Evolutionary conservation across 73 alveolate species (phyloP).

Genomic region (Symbiodinium pilosum): DNA sequence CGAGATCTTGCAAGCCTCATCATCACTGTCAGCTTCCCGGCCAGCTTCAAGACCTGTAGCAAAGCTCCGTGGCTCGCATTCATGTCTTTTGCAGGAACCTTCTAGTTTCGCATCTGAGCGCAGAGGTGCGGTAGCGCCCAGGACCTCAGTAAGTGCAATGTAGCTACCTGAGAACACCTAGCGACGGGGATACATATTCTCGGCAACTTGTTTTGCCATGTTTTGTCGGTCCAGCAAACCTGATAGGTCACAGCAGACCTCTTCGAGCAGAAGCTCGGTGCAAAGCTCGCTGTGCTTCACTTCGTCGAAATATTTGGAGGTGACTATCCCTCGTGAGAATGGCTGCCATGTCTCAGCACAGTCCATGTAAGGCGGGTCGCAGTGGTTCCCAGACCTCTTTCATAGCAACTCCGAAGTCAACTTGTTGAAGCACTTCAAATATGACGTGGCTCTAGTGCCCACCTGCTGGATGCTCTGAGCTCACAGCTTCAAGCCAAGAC

Average conservation of each 20-base stretch:
- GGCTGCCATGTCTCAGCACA: conserved; percentile 55
- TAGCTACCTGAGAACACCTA: too few relatives aligned
- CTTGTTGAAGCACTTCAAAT: background rate
- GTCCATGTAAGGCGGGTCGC: conserved; percentile 58
- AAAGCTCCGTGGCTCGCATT: too few relatives aligned
- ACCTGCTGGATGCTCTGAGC: background rate
- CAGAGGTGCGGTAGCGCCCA: too few relatives aligned
- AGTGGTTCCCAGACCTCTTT: conserved; percentile 28
- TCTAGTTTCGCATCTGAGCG: too few relatives aligned
- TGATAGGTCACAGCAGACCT: conserved; percentile 43
- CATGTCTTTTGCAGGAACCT: too few relatives aligned
- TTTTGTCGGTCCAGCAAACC: background rate
- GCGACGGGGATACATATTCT: too few relatives aligned
- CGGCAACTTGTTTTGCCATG: too few relatives aligned
- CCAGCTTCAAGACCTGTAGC: background rate
- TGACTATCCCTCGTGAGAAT: background rate
- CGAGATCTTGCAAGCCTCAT: background rate
- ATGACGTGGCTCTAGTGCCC: background rate
- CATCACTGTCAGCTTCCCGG: conserved; percentile 6
- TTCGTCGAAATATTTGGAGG: background rate
- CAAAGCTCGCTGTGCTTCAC: conserved; percentile 59
- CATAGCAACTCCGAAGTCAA: background rate
- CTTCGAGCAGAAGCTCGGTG: conserved; percentile 55
- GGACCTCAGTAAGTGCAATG: too few relatives aligned
- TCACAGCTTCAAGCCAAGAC: background rate